Conservation (phyloP, 208 protist genomes). For the Crithidia mellificae region DNA sequence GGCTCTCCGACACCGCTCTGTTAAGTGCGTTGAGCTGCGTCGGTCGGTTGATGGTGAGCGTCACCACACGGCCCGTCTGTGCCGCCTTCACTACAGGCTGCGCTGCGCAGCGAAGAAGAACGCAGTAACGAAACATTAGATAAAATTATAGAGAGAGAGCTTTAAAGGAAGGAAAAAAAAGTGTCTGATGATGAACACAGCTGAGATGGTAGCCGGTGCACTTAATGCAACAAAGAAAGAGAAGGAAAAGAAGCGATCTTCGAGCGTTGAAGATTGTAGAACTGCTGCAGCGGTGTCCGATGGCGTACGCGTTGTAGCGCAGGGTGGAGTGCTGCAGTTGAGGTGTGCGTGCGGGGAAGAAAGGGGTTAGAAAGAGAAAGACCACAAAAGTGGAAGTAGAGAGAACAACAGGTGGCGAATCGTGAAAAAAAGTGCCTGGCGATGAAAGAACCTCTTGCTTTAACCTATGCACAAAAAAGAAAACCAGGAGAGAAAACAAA, state of each 20-base stretch:
- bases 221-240: neutral
- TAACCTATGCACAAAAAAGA: too few relatives aligned
- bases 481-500: too few relatives aligned
- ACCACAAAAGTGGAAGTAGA: too few relatives aligned
- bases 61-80: constrained; percentile 67
- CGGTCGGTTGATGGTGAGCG: constrained; percentile 93
- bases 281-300: neutral
- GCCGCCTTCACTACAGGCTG: constrained; percentile 57
- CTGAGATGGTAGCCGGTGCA: neutral
- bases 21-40: constrained; percentile 95
- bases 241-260: neutral
- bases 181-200: too few relatives aligned
- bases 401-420: too few relatives aligned
- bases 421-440: too few relatives aligned
- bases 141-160: neutral
- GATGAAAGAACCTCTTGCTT: too few relatives aligned
- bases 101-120: constrained; percentile 39
- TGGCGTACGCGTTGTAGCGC: neutral
- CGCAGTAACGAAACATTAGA: constrained; percentile 49
- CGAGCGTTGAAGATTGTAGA: neutral
- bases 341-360: neutral
- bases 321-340: neutral
- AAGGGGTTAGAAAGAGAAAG: neutral
- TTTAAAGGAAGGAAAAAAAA: too few relatives aligned
- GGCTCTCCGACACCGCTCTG: constrained; percentile 65